phyloP scores from a whole-genome alignment of 495 filamentous ascomycete genomes.

The Penicillium soppii region DNA sequence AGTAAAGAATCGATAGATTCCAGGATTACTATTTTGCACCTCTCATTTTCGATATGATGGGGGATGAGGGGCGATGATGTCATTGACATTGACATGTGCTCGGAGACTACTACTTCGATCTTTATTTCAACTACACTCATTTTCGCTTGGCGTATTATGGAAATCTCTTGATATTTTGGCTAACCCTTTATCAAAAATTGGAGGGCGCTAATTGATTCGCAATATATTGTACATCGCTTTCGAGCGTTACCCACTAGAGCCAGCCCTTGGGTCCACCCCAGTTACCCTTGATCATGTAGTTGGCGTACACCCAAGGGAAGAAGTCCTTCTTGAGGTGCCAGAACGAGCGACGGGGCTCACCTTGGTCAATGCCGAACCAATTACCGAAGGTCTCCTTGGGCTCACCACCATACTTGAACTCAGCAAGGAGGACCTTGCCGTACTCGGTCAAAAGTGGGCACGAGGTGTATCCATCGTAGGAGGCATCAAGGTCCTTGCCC shows the following conservation, averaged over 20 bases:
- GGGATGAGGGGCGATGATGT: constrained; percentile 5
- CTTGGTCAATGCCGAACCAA: constrained; percentile 59
- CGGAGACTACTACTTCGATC: too few species aligned
- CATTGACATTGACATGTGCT: not conserved
- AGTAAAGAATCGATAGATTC: not conserved
- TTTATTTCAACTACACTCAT: not conserved
- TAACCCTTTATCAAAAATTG: not conserved
- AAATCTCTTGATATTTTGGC: not conserved
- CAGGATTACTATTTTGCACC: not conserved
- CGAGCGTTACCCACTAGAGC: not conserved
- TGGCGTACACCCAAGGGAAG: constrained; percentile 66
- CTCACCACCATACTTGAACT: constrained; percentile 71
- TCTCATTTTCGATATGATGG: not conserved
- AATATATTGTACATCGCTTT: not conserved
- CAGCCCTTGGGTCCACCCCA: constrained; percentile 63
- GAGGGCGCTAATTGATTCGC: not conserved
- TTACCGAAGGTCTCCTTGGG: constrained; percentile 67
- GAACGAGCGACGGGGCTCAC: constrained; percentile 51
- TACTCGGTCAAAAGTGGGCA: constrained; percentile 67
- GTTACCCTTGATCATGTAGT: constrained; percentile 59
- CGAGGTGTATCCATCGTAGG: constrained; percentile 68
- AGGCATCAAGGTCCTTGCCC: constrained; percentile 50
- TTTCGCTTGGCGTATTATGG: not conserved
- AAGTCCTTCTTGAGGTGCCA: constrained; percentile 72
- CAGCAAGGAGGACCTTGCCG: constrained; percentile 65